phyloP scores from a whole-genome alignment of 2,329 filamentous ascomycete species.

The Fusarium tjaetaba region DNA sequence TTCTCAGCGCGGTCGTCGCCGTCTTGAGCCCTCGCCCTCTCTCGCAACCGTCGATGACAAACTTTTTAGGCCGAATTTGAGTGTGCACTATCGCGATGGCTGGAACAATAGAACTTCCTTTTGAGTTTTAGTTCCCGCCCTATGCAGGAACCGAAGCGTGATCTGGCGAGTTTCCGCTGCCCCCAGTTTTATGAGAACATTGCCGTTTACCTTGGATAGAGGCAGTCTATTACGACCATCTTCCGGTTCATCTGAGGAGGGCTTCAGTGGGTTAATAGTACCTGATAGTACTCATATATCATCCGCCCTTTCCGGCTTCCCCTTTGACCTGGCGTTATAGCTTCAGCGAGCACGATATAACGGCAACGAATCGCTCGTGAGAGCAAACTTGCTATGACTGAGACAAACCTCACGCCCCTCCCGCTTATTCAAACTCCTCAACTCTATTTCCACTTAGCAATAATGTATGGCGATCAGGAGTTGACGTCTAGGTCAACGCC shows the following conservation, averaged over 20 bases:
- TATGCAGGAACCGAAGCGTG: not conserved
- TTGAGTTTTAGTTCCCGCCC: not conserved
- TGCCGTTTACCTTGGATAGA: not conserved
- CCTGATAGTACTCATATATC: not conserved
- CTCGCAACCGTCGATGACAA: conserved; percentile 1
- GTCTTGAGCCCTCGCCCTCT: not conserved
- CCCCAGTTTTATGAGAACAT: not conserved
- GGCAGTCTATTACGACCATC: not conserved
- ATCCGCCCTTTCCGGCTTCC: not conserved
- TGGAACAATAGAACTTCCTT: not conserved
- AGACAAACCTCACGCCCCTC: conserved; percentile 6
- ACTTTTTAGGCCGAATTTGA: not conserved
- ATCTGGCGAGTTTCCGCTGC: not conserved
- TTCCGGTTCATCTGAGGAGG: not conserved
- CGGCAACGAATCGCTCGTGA: not conserved
- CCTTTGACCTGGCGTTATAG: not conserved
- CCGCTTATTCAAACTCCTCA: conserved; percentile 4
- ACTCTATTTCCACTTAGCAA: conserved; percentile 5
- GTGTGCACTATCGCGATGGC: not conserved
- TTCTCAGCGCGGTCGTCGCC: not conserved
- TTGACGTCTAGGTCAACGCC: not conserved
- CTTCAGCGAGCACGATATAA: not conserved
- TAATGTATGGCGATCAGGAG: conserved; percentile 4
- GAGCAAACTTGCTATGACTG: conserved; percentile 2
- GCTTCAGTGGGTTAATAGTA: not conserved